These are phyloP conservation scores for Verruconis gallopava DNA, from an alignment of 2,329 filamentous ascomycete species.

Conservation along the genomic window DNA sequence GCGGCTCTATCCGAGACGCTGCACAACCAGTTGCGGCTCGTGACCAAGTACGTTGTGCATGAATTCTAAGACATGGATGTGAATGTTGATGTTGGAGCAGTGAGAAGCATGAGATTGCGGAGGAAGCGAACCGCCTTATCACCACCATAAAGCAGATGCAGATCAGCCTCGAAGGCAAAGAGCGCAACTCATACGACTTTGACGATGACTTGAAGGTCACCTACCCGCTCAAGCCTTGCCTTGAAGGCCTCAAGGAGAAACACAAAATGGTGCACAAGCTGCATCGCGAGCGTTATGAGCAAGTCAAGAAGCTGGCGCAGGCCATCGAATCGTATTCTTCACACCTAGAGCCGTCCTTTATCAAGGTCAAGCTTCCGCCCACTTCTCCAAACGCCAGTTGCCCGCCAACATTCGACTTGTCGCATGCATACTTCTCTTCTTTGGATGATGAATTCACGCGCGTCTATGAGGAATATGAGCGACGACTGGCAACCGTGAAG, in stretches of 20 bases:
- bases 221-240: conserved; percentile 68
- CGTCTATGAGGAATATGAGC: conserved; percentile 92
- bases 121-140: conserved; percentile 77
- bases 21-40: conserved; percentile 74
- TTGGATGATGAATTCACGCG: conserved; percentile 85
- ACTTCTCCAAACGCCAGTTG: conserved; percentile 61
- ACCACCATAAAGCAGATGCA: conserved; percentile 89
- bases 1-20: conserved; percentile 81
- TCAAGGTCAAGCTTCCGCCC: conserved; percentile 74
- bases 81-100: conserved; percentile 21
- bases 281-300: conserved; percentile 84
- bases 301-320: conserved; percentile 89
- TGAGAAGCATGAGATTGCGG: conserved; percentile 83
- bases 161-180: conserved; percentile 66
- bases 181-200: conserved; percentile 49
- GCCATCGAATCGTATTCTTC: conserved; percentile 93
- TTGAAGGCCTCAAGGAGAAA: conserved; percentile 74
- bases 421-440: conserved; percentile 70
- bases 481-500: conserved; percentile 64
- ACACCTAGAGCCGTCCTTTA: conserved; percentile 81
- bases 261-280: conserved; percentile 65
- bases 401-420: conserved; percentile 65
- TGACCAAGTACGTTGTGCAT: conserved; percentile 47
- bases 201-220: conserved; percentile 63
- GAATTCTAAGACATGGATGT: not conserved